Percentiles rank a stretch among this genome's conserved stretches.
These are phyloP conservation scores for Papilionanthe hybrid DNA, from an alignment of 116 monocot species.

Conservation along the genomic window DNA sequence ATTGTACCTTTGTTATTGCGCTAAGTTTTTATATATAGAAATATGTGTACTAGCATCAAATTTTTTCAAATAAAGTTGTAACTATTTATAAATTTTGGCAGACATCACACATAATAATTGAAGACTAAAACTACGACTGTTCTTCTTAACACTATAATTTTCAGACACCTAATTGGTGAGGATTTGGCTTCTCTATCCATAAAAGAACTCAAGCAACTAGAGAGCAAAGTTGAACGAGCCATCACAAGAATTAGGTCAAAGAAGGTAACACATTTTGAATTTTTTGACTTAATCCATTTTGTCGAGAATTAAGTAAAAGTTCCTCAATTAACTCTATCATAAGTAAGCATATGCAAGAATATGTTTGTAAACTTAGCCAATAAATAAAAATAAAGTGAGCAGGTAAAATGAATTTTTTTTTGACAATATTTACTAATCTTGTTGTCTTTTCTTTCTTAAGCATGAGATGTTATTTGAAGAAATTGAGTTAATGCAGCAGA, in stretches of 20 bases:
- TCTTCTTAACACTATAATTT: background rate
- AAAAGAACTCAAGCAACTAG: conserved; percentile 95
- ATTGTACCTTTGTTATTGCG: no score
- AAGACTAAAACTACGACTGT: background rate
- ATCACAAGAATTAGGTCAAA: conserved; percentile 75
- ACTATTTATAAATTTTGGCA: no score
- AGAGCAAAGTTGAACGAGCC: conserved; percentile 76
- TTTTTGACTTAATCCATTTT: background rate
- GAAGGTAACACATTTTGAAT: conserved; percentile 48
- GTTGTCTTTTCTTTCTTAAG: conserved; percentile 17
- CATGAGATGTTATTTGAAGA: conserved; percentile 68
- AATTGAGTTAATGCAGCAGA: conserved; percentile 69
- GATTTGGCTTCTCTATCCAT: conserved; percentile 50
- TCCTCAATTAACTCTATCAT: background rate
- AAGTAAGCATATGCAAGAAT: no score
- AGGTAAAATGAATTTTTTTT: background rate
- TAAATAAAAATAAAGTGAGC: background rate
- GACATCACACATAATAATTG: background rate
- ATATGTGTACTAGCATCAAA: no score
- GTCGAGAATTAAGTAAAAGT: background rate
- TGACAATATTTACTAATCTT: background rate
- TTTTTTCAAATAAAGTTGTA: no score
- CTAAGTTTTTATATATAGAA: no score
- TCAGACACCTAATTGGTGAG: conserved; percentile 83
- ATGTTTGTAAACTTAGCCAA: no score